Evolutionary conservation across 1,284 basidiomycete species (phyloP), one percentile per base, ranked within the genome.

Genomic region (Austroboletus niveus): DNA sequence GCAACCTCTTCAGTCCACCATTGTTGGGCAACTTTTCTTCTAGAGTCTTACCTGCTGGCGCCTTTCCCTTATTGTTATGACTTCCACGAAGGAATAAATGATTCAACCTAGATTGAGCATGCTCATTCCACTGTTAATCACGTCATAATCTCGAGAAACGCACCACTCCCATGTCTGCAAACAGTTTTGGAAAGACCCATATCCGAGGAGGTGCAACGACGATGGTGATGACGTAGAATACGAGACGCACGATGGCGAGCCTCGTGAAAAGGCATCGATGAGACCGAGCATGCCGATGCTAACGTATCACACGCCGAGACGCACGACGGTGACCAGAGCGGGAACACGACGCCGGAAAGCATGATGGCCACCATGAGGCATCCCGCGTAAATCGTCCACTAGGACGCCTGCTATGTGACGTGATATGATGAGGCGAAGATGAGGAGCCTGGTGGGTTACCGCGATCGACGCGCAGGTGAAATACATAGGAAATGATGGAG

Each of bases 311-410:
- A 97, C 96, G 38, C 96, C 96, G 40, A 96, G 76, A n/a, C 96
- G 80, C 80, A 99, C 85, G 61, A 84, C 85, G 42, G 84, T 3
- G 96, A 97, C 96, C 97, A 99, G 14, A 99, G 81, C 1, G 96
- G 96, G 82, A 98, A 99, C 94, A 99, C 98, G 67, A 98, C 96
- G 2, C 92, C 95, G 1, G 91, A 94, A 42, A 99, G 85, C 79
- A 99, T 94, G 64, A 98, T 77, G 31, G 80, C 84, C 50, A 99
- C 94, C 92, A 99, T 95, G 32, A 86, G 75, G 11, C 92, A 96
- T 35, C 94, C 93, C n/a, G 94, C 81, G 64, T 96, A 94, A 12
- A 92, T 94, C 59, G 87, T 92, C 78, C 94, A 87, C 67, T 98
- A 94, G 4, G 89, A 96, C 58, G 81, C 73, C 69, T 98, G 97